Evolutionary conservation across 2,329 filamentous ascomycete genomes (phyloP), one percentile per base, ranked within the genome.

Genomic region (Fusarium pilosicola): DNA sequence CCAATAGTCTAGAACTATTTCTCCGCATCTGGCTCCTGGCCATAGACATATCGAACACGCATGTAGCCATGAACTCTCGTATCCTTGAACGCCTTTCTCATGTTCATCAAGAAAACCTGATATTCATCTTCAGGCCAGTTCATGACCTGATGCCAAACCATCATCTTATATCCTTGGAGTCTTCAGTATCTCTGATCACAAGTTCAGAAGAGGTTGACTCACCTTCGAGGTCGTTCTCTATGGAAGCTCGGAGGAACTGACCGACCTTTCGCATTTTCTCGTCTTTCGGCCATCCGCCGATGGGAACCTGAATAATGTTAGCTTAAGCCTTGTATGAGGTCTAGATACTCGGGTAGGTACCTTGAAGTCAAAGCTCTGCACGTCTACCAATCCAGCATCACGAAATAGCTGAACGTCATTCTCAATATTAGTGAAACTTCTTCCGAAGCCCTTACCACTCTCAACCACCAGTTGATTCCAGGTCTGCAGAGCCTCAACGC

Each of bases 191-290:
- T 7, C 1, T 15, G 26, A 10, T 8, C 7, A 7, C 4, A 18
- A 15, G 2, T 17, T 6, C 0, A 4, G 1, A 20, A 6, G 32
- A 20, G 9, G 7, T 9, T 4, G 4, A 2, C 59, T 42, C 38
- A 65, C 68, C 68, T n/a, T 70, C 64, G 1, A 68, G 52, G 12
- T 68, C 64, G 11, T 70, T 70, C 13, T 68, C 64, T 34, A 70
- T 59, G 5, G 64, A 68, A 28, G 60, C 38, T 2, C 52, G 56
- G 24, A 70, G 46, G 38, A 60, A 70, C 11, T 58, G 54, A 1
- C 68, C 64, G 1, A 68, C 55, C 15, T 68, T 51, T 15, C 42
- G 18, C 39, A 70, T 55, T 10, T 63, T 63, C 5, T 46, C 38
- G 34, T 70, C 64, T 42, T 60, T 70, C 9, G 68, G 36, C 68